phyloP scores from a whole-genome alignment of 2,329 filamentous ascomycete genomes.

The Sarocladium strictum region DNA sequence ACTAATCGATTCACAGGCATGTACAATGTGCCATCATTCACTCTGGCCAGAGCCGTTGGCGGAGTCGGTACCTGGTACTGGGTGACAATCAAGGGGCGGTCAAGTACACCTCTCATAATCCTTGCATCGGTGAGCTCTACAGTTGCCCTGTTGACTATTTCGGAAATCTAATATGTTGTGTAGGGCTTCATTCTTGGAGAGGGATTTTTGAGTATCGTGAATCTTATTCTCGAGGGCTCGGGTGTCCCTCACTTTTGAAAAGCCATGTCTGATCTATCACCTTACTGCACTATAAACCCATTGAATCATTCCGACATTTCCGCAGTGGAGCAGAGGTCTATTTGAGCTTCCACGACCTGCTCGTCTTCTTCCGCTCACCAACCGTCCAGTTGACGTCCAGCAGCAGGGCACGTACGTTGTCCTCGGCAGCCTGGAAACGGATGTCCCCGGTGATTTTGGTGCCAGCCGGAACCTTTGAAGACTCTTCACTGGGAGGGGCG shows the following conservation, averaged over 20 bases:
- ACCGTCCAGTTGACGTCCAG: conserved; percentile 59
- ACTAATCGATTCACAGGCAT: conserved; percentile 57
- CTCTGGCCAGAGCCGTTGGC: conserved; percentile 77
- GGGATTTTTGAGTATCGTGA: conserved; percentile 86
- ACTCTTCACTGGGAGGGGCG: conserved; percentile 51
- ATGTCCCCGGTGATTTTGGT: conserved; percentile 60
- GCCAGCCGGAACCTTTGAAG: conserved; percentile 42
- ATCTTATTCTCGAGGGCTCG: conserved; percentile 73
- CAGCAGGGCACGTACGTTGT: conserved; percentile 63
- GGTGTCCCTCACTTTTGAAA: conserved; percentile 64
- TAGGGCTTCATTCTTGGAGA: conserved; percentile 87
- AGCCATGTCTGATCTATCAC: background rate
- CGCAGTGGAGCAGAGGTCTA: conserved; percentile 18
- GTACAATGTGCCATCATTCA: conserved; percentile 97
- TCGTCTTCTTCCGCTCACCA: conserved; percentile 32
- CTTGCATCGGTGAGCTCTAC: conserved; percentile 59
- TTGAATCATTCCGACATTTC: background rate
- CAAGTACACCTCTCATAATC: conserved; percentile 78
- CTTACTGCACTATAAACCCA: background rate
- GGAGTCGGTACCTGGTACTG: conserved; percentile 74
- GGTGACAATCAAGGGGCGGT: conserved; percentile 45
- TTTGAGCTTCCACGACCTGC: conserved; percentile 46
- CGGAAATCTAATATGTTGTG: too few relatives aligned
- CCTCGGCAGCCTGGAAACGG: conserved; percentile 62
- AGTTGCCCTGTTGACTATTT: too few relatives aligned